A percentile compares a stretch with the other conserved stretches of the same genome.
Conservation (phyloP, 2,329 filamentous ascomycete genomes). For the Didymella keratinophila region DNA sequence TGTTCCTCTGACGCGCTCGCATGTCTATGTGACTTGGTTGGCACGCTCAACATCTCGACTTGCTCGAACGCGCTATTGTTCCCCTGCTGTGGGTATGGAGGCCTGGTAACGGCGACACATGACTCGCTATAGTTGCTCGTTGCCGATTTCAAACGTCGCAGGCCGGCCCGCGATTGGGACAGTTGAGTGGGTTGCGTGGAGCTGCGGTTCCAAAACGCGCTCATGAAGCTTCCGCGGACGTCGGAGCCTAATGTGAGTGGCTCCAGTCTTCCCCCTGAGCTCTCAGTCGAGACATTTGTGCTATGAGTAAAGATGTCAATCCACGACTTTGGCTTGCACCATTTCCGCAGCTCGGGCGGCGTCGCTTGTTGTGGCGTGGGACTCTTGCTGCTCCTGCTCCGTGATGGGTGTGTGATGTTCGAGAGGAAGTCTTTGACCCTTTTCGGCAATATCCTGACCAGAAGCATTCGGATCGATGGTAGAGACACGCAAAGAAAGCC, state of each 20-base stretch:
- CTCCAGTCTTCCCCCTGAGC: background rate
- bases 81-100: constrained; percentile 14
- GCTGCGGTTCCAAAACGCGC: constrained; percentile 18
- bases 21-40: background rate
- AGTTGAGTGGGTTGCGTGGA: constrained; percentile 9
- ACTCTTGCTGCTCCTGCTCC: constrained; percentile 7
- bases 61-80: background rate
- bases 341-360: background rate
- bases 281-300: background rate
- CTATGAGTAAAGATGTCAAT: constrained; percentile 1
- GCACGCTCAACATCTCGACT: constrained; percentile 3
- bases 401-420: constrained; percentile 17
- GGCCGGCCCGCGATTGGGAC: constrained; percentile 11
- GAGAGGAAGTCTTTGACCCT: constrained; percentile 21
- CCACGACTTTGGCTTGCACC: constrained; percentile 7
- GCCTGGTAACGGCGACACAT: constrained; percentile 14
- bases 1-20: background rate
- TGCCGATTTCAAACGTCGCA: constrained; percentile 15
- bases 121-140: constrained; percentile 24
- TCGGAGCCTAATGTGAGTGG: constrained; percentile 2
- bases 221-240: constrained; percentile 18
- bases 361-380: background rate
- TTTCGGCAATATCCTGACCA: constrained; percentile 18
- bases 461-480: constrained; percentile 26
- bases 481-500: constrained; percentile 20